Evolutionary conservation across 2,329 filamentous ascomycete genomes (phyloP).

Genomic region (Rhynchosporium agropyri): DNA sequence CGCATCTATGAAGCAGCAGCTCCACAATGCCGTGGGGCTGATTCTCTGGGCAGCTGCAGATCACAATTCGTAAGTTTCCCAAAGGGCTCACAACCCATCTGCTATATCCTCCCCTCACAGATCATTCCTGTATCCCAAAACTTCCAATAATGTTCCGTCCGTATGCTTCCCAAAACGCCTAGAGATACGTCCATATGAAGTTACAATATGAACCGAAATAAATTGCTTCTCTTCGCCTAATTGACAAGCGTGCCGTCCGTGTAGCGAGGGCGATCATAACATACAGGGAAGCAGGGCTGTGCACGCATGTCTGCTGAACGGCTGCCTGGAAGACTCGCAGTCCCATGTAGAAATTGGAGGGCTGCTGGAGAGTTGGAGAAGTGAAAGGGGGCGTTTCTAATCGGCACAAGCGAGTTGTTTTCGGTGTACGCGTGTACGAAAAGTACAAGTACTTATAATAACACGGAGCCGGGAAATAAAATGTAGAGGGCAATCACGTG

Average conservation of each 20-base stretch:
- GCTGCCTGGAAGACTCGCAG: not conserved
- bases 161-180: slow-evolving; percentile 5
- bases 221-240: not conserved
- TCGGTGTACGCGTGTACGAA: too few relatives aligned
- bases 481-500: too few relatives aligned
- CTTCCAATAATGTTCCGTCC: not conserved
- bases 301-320: not conserved
- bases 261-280: not conserved
- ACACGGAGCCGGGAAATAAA: too few relatives aligned
- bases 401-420: too few relatives aligned
- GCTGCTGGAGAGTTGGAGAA: too few relatives aligned
- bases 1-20: not conserved
- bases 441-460: too few relatives aligned
- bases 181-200: not conserved
- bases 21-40: not conserved
- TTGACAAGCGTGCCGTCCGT: not conserved
- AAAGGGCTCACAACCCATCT: not conserved
- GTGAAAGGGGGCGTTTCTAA: too few relatives aligned
- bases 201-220: not conserved
- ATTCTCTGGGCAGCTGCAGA: slow-evolving; percentile 2
- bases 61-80: slow-evolving; percentile 8
- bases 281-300: not conserved
- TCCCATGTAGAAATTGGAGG: not conserved
- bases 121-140: not conserved
- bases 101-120: too few relatives aligned